A percentile compares a stretch with the other conserved stretches of the same genome.
Conservation (phyloP, 2,329 filamentous ascomycete genomes). For the Penicillium sp. region DNA sequence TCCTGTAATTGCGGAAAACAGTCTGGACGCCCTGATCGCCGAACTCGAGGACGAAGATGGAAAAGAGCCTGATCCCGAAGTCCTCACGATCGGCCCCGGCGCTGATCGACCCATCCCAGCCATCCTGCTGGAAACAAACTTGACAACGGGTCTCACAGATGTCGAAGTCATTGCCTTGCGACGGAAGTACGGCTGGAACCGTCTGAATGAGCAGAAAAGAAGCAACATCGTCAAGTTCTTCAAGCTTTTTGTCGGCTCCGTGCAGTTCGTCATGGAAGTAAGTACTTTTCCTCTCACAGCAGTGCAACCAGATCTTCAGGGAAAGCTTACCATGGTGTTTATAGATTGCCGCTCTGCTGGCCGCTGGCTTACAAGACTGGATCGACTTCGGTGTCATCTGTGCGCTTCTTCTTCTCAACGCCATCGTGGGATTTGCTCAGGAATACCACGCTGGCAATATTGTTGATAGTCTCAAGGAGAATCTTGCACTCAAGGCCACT, state of each 20-base stretch:
- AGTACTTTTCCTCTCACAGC: constrained; percentile 31
- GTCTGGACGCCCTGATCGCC: constrained; percentile 83
- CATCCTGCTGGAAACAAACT: constrained; percentile 75
- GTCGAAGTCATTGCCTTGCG: constrained; percentile 59
- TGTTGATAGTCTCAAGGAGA: constrained; percentile 88
- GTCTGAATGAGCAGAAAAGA: constrained; percentile 89
- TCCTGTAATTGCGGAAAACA: constrained; percentile 57
- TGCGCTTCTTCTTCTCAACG: constrained; percentile 78
- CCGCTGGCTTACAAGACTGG: constrained; percentile 83
- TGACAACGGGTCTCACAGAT: constrained; percentile 68
- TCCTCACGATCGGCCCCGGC: constrained; percentile 52
- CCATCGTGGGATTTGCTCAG: constrained; percentile 80
- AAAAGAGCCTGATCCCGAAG: constrained; percentile 62
- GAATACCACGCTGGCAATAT: constrained; percentile 89
- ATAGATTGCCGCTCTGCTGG: constrained; percentile 71
- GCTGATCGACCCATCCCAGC: constrained; percentile 64
- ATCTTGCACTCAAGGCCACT: constrained; percentile 80
- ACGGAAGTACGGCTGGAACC: constrained; percentile 74
- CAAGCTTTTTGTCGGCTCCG: constrained; percentile 80
- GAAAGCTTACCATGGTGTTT: constrained; percentile 2
- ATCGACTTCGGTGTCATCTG: constrained; percentile 92
- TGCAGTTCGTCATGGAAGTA: constrained; percentile 93
- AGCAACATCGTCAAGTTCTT: constrained; percentile 80
- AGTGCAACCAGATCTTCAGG: neutral
- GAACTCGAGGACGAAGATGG: constrained; percentile 82